Evolutionary conservation across 768 basidiomycete genomes (phyloP).

Genomic region (Podaxis mareebaensis): DNA sequence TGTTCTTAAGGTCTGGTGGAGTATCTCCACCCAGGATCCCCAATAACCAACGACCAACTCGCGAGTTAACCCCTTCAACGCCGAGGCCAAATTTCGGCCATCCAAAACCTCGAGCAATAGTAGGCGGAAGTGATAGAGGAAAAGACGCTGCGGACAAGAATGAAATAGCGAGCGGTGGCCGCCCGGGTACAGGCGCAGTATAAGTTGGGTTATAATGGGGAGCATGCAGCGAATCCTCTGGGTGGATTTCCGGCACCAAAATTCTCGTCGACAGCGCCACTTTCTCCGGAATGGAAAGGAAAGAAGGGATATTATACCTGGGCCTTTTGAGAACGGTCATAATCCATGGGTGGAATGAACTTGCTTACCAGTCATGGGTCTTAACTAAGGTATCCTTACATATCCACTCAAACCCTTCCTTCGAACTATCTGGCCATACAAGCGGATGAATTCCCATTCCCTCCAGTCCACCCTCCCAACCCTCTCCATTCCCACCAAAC

Average conservation of each 20-base stretch:
- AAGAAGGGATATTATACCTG: constrained; percentile 82
- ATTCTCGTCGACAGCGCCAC: constrained; percentile 53
- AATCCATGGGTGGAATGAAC: constrained; percentile 20
- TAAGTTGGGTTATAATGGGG: constrained; percentile 25
- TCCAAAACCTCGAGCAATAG: constrained; percentile 80
- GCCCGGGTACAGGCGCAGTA: background rate
- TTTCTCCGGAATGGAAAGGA: constrained; percentile 86
- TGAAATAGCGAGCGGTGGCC: constrained; percentile 65
- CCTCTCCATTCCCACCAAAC: constrained; percentile 69
- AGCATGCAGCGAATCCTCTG: constrained; percentile 21
- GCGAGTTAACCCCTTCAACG: constrained; percentile 82
- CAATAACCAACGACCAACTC: constrained; percentile 73
- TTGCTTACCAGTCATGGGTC: constrained; percentile 81
- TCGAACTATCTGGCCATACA: constrained; percentile 79
- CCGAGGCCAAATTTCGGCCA: constrained; percentile 78
- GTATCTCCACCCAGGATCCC: constrained; percentile 38
- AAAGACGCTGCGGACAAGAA: constrained; percentile 82
- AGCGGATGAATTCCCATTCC: constrained; percentile 88
- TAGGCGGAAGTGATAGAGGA: constrained; percentile 77
- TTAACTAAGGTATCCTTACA: constrained; percentile 68
- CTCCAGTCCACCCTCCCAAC: constrained; percentile 68
- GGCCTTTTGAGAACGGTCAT: constrained; percentile 4
- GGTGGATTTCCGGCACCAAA: constrained; percentile 40
- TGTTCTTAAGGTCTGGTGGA: constrained; percentile 16
- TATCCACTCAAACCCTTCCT: constrained; percentile 77